Base-by-base conservation (phyloP, 495 filamentous ascomycete genomes). In the Aspergillus mulundensis region DNA sequence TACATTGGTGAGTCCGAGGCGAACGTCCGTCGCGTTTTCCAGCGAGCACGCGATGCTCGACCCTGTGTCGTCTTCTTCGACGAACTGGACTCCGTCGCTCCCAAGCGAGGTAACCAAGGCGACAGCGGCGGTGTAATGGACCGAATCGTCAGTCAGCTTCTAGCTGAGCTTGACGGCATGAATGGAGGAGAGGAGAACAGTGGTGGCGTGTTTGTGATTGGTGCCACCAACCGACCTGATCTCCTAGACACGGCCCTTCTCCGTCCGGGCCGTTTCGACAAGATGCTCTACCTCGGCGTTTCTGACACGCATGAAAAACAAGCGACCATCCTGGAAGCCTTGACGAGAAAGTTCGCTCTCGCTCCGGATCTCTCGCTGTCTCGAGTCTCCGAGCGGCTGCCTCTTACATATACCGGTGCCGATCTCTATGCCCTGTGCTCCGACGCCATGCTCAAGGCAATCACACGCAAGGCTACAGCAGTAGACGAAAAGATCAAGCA, bases 61-160 rank as follows among this genome's bases (percentile, higher is more conserved):
- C 94, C 94, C 1, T 98, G 94, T 61, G 93, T 97, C 41, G 94
- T 98, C 21, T 98, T 98, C 80, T 98, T 98, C 62, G 94, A 99
- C 61, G 94, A 99, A 71, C 68, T 99, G 61, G 94, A 99, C 64
- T 96, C 91, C 0, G 95, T 99, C 8, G 94, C 94, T 15, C 94
- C 94, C 1, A 99, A 99, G 77, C 78, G 94, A 64, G 94, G 94
- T 18, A 97, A 99, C 64, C 94, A 98, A 69, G 94, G 94, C 42
- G 94, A 99, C 68, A 95, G 90, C 53, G 95, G 95, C 44, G 94
- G 94, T 69, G 94, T 99, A 32, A 99, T 97, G 95, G 94, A 99
- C 71, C 86, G 94, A 57, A 97, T 99, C 60, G 94, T 99, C 42
- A 91, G 86, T 65, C 94, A 98, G 78, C 76, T 98, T 36, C 81